Conservation (phyloP, 2,329 filamentous ascomycete species). For the Phaeosphaeriaceae sp. region DNA sequence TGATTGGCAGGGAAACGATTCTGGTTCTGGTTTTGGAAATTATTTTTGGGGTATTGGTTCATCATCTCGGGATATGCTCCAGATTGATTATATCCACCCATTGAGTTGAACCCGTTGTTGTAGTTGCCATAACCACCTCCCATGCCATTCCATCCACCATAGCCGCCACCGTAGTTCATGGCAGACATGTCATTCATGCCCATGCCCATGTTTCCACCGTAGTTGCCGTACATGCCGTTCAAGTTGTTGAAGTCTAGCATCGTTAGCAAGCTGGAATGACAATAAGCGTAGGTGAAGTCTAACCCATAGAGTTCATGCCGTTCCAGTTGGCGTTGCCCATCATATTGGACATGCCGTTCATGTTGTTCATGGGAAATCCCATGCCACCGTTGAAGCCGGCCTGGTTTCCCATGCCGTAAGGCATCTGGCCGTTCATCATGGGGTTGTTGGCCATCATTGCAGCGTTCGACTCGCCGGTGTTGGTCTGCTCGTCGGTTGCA, state of each 20-base stretch:
- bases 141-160: slow-evolving; percentile 72
- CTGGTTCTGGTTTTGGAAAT: slow-evolving; percentile 70
- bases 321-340: slow-evolving; percentile 71
- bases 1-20: slow-evolving; percentile 79
- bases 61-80: slow-evolving; percentile 56
- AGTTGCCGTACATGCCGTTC: slow-evolving; percentile 79
- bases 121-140: slow-evolving; percentile 72
- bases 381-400: slow-evolving; percentile 61
- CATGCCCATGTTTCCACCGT: slow-evolving; percentile 73
- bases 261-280: slow-evolving; percentile 18
- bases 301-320: slow-evolving; percentile 81
- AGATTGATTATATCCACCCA: slow-evolving; percentile 63
- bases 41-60: slow-evolving; percentile 67
- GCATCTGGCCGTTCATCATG: slow-evolving; percentile 38
- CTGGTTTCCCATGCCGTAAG: slow-evolving; percentile 43
- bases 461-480: slow-evolving; percentile 22
- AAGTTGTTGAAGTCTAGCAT: slow-evolving; percentile 60
- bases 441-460: slow-evolving; percentile 28
- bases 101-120: slow-evolving; percentile 59
- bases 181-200: slow-evolving; percentile 77
- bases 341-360: slow-evolving; percentile 48
- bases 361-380: slow-evolving; percentile 63
- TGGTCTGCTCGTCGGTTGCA: slow-evolving; percentile 24
- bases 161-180: slow-evolving; percentile 70
- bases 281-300: slow-evolving; percentile 47